Base-by-base conservation (phyloP, 2,329 filamentous ascomycete species). In the Cercospora canescens region DNA sequence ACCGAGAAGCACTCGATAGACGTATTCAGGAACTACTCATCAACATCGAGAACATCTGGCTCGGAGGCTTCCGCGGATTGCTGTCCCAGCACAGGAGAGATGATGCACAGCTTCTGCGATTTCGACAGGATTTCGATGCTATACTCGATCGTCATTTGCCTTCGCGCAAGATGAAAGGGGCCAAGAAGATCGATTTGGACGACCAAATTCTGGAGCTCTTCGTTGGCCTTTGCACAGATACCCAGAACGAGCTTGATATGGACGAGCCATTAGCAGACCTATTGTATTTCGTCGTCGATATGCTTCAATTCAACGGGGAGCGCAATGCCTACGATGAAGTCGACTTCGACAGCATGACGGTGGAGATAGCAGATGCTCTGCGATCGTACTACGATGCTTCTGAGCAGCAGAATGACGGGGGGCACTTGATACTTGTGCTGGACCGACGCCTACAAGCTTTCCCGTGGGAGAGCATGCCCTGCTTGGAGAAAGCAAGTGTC, bases 271-370 rank as follows among this genome's bases (percentile, higher is more conserved):
- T 99, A n/a, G 93, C 90, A 71, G 95, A 99, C 76, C 82, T 99
- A 30, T 86, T 99, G 3, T 98, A 97, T 80, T 98, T 98, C 76
- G 91, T 98, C 1, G 90, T 99, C 6, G 95, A 99, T 74, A 94
- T 98, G 60, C 84, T 99, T 2, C 95, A 98, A 76, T 98, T 99
- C 78, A 92, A 97, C 72, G 95, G 95, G 16, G 96, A 99, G 80
- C 87, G 89, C 56, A 99, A 98, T 76, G 95, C 96, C 0, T 97
- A 97, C 79, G 95, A 99, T 73, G 95, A 99, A 80, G 92, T 99
- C 69, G 94, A 98, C 78, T 96, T 98, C 75, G 95, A 99, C 72
- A 82, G 85, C 55, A 96, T 99, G 87, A 88, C 94, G 5, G 85
- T 98, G 41, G 93, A 97, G 72, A 92, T 92, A 0, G 86, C 93